Evolutionary conservation across 2,329 filamentous ascomycete species (phyloP), one percentile per base, ranked within the genome.

Genomic region (Fusarium lateritium): DNA sequence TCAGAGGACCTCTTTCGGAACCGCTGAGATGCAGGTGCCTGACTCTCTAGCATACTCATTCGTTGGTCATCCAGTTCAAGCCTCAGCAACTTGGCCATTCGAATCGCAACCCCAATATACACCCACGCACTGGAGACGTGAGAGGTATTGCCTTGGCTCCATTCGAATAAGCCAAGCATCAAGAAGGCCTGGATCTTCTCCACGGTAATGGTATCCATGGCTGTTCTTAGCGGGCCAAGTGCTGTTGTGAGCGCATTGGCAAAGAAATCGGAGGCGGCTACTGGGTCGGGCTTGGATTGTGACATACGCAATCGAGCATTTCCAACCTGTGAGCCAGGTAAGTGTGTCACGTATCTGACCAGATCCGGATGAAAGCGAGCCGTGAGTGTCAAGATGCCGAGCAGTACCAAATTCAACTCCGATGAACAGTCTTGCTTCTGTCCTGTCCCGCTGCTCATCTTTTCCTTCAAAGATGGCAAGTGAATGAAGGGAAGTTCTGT

Each of bases 401-500:
- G 56, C 7, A 62, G 24, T 19, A 54, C 56, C 56, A 62, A 45
- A 15, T 62, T 62, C 15, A 45, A 40, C n/a, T 62, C 58, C 11
- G 56, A 24, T 13, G 56, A 40, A 28, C 3, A 13, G 5, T 54
- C 39, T 24, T 40, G 34, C 3, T 17, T 21, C 13, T 45, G 39
- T 2, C 33, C 56, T 10, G 10, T 8, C 10, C 21, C 21, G 4
- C 33, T 34, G 10, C 14, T 54, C 4, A 62, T 45, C 28, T 19
- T 54, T 14, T 62, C 58, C n/a, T 54, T 62, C 6, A 62, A 24
- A 9, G 58, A 54, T 7, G 58, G 58, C 7, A 90, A 81, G 74
- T 93, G 91, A 9, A 94, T 77, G 73, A 94, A 94, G 0, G 91
- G 88, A 39, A 94, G 83, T 74, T 93, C 91, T 2, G 91, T 89